Base-by-base conservation (phyloP, 805 yeast species). In the Maudiozyma bulderi region DNA sequence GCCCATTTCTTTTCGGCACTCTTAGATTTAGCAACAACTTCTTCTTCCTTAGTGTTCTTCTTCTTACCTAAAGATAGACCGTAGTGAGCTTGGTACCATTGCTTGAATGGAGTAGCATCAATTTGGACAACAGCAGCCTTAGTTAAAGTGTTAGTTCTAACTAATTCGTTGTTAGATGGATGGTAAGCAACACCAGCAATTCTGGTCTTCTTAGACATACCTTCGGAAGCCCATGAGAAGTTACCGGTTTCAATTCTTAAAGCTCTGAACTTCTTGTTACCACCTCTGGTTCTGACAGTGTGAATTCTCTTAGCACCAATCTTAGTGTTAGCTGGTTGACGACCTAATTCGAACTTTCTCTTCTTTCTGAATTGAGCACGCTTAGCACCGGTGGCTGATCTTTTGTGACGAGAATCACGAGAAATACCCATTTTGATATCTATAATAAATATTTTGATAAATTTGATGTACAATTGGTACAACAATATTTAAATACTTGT, bases 371-470 rank as follows among this genome's bases (percentile, higher is more conserved):
- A 87, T 78, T 89, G 95, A 77, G 98, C 98, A 79, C 97, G 90
- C 80, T 89, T 90, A 74, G 99, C 99, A 86, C 99, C 99, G 73
- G 99, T 90, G 77, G 95, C 96, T 69, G 97, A 78, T 80, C 99
- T 95, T 87, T 93, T 93, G 89, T 93, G 99, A 81, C 97, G 96
- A 77, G 99, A 91, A 83, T 93, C 98, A 84, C 99, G 91, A 78
- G 98, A 90, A 86, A 93, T 93, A 90, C 99, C 98, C 99, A 93
- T 93, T 75, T 75, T 86, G 72, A 58, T 56, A 50, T 49, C 57
- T 53, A 46, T 43, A 45, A 35, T 43, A 34, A 50, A 40, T 29
- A 28, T 6, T 15, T 15, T 32, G 8, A 35, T 30, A 37, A 45
- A 11, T 43, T 9, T 20, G 26, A 20, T 20, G 26, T 20, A 20